Base-by-base conservation (phyloP, 108 stramenopile species). In the Chaetoceros tenuissimus region DNA sequence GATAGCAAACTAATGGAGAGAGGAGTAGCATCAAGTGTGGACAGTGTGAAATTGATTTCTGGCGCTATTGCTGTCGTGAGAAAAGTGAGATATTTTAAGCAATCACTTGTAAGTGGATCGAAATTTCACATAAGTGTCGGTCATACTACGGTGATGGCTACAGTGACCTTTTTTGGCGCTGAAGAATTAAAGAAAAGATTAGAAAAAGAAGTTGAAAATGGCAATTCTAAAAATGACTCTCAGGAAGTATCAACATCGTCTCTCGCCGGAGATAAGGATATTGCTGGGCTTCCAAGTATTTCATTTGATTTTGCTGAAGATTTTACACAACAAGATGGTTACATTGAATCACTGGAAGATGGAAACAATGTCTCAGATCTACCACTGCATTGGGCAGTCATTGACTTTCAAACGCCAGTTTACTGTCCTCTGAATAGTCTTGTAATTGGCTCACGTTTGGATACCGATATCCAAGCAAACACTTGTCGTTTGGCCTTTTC, bases 101-200 rank as follows among this genome's bases (percentile, higher is more conserved):
- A 81, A 0, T 55, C 23, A 7, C 53, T 89, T 31, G 63, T 75
- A 25, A 70, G 82, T 31, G 81, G 78, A 13, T 52, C 68, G 16
- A 92, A 88, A 54, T 85, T 89, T 57, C 99, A 99, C 58, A 73
- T 99, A 19, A 89, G 89, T 40, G 79, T 98, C 5, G 99, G 99
- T 0, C 97, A 99, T 72, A 67, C 78, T 22, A 99, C 99, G 1
- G 85, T 96, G 3, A 88, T 98, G 94, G 97, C 95, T 13, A 89
- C 84, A n/a, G 89, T 87, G 0, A 84, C 88, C 3, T 99, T 98
- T 74, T 98, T 96, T 80, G 99, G 99, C 5, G 95, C 92, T 23
- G 59, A 60, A 25, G 96, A 98, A 63, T 30, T 29, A 40, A 75
- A 67, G 44, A 62, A 51, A 47, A 20, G 47, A 34, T 23, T 34